phyloP scores from a whole-genome alignment of 2,329 filamentous ascomycete species.

The Colletotrichum sp. region DNA sequence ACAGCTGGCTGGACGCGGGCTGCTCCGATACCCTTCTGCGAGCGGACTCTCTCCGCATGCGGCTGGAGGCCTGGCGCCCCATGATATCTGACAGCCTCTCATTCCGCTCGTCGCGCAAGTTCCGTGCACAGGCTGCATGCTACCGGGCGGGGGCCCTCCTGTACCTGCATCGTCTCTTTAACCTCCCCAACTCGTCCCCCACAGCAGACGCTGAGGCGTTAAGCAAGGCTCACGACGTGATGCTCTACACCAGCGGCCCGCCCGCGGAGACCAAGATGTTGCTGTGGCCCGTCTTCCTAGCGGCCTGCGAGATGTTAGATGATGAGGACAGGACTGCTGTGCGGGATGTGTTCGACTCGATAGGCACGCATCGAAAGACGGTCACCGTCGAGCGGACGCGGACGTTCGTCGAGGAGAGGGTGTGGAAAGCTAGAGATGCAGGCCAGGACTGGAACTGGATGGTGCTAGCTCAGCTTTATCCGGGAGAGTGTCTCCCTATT shows the following conservation, averaged over 20 bases:
- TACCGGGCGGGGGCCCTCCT: conserved; percentile 29
- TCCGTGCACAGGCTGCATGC: conserved; percentile 31
- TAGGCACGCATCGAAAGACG: conserved; percentile 28
- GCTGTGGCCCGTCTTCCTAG: conserved; percentile 34
- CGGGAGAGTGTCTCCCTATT: conserved; percentile 34
- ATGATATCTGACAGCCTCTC: conserved; percentile 23
- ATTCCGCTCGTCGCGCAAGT: conserved; percentile 28
- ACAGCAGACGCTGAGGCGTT: conserved; percentile 28
- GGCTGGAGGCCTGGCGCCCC: conserved; percentile 29
- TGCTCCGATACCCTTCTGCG: conserved; percentile 7
- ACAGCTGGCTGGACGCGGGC: background rate
- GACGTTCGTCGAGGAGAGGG: conserved; percentile 28
- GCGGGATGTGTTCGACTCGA: conserved; percentile 28
- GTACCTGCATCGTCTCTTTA: conserved; percentile 31
- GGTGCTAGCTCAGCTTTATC: conserved; percentile 28
- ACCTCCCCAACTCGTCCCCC: conserved; percentile 24
- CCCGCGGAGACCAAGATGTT: conserved; percentile 31
- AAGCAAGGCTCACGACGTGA: conserved; percentile 31
- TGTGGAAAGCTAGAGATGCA: conserved; percentile 32
- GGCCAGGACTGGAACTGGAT: conserved; percentile 34
- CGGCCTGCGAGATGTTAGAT: conserved; percentile 29
- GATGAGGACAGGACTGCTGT: conserved; percentile 27
- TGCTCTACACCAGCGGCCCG: conserved; percentile 27
- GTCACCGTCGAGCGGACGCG: conserved; percentile 29
- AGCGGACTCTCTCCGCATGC: conserved; percentile 23